These are phyloP conservation scores for Aspergillus amoenus DNA, from an alignment of 2,329 filamentous ascomycete species.

Conservation along the genomic window DNA sequence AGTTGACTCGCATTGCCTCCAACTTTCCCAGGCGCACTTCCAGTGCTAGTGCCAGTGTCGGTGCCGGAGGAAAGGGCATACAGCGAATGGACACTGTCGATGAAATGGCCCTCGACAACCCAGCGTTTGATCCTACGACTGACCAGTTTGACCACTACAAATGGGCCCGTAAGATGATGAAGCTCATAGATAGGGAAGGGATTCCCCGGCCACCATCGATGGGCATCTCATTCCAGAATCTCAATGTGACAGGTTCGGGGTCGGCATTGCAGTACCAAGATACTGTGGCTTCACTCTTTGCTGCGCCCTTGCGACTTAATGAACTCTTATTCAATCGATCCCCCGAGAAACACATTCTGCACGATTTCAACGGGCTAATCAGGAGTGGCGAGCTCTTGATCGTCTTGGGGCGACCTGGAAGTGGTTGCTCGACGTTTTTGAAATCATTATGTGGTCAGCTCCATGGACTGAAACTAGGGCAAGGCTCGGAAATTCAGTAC, in stretches of 20 bases:
- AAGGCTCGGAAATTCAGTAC: conserved; percentile 75
- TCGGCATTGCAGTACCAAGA: conserved; percentile 67
- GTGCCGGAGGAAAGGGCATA: conserved; percentile 18
- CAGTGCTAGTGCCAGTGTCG: background rate
- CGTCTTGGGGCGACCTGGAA: conserved; percentile 42
- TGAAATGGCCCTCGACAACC: conserved; percentile 46
- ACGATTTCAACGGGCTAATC: conserved; percentile 54
- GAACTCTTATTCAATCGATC: conserved; percentile 53
- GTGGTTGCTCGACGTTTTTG: conserved; percentile 73
- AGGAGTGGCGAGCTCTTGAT: conserved; percentile 49
- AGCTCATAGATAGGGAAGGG: conserved; percentile 55
- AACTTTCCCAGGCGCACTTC: conserved; percentile 27
- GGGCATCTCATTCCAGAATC: conserved; percentile 63
- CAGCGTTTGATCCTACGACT: conserved; percentile 53
- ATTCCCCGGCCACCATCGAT: conserved; percentile 52
- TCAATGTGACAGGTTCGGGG: conserved; percentile 67
- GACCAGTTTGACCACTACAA: conserved; percentile 56
- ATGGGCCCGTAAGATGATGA: conserved; percentile 52
- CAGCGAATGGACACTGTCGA: conserved; percentile 35
- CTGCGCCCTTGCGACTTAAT: conserved; percentile 57
- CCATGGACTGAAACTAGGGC: conserved; percentile 71
- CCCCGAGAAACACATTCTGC: conserved; percentile 56
- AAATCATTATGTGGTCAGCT: conserved; percentile 82
- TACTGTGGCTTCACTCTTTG: conserved; percentile 61
- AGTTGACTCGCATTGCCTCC: conserved; percentile 30